Evolutionary conservation across 495 filamentous ascomycete species (phyloP), one percentile per base, ranked within the genome.

Genomic region (Aspergillus wentii): DNA sequence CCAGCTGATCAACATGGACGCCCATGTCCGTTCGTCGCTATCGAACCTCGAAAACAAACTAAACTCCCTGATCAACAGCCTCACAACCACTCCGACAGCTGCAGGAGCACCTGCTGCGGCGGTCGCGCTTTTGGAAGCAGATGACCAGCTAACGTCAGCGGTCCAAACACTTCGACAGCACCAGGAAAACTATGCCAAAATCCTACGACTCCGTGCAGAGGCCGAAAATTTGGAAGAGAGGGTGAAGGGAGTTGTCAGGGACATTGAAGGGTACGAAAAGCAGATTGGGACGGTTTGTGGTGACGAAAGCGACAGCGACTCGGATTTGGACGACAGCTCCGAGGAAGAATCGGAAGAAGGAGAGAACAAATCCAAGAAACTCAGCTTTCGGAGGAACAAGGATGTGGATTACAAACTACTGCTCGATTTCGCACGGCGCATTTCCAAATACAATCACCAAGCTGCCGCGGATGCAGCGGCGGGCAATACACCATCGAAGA

Each of bases 401-500:
- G 66, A 68, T 32, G 61, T 72, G 5, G 68, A 72, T 16, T 72
- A 70, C 41, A 54, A 51, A 17, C 34, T 69, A 2, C 49, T 72
- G 0, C 46, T 72, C 17, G 63, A 69, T 25, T 72, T 72, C 37
- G 68, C 68, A 11, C 61, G 65, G 13, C 55, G 66, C 15, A 72
- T 72, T 26, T 68, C 66, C 55, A 69, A 69, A 41, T 71, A 70
- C 37, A 72, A 72, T 31, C 57, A 63, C 19, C 54, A 68, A 48
- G 68, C 68, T 2, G 68, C 66, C 27, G 60, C 63, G 8, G 66
- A 72, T 44, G 68, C 62, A n/a, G 60, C 54, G 16, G 51, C 51
- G 8, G 57, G 61, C 7, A 26, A 31, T n/a, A 5, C 11, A 13
- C 42, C 30, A 7, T 39, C 28, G 9, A 35, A 32, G 17, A 48